These are phyloP conservation scores for Ustilago curta DNA, from an alignment of 1,284 basidiomycete genomes.

Conservation along the genomic window DNA sequence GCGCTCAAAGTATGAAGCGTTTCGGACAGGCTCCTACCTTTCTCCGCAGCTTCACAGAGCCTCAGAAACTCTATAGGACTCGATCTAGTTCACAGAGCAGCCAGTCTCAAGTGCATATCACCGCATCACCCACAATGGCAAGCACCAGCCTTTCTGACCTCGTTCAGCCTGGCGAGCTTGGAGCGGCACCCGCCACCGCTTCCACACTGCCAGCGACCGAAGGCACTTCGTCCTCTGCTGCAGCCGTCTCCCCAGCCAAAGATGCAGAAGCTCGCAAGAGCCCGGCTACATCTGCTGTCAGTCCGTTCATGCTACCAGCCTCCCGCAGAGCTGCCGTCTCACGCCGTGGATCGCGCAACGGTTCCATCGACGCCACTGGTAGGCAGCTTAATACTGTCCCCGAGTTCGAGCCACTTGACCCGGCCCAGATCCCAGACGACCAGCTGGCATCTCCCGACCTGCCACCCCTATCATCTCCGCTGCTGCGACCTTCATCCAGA, in stretches of 20 bases:
- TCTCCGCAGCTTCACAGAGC: conserved; percentile 39
- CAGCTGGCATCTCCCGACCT: conserved; percentile 41
- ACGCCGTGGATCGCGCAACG: conserved; percentile 31
- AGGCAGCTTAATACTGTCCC: conserved; percentile 48
- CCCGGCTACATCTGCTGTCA: conserved; percentile 23
- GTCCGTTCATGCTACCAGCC: conserved; percentile 30
- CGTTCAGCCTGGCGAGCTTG: not conserved
- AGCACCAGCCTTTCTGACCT: not conserved
- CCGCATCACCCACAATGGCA: conserved; percentile 3
- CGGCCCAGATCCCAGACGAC: conserved; percentile 41
- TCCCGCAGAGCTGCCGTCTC: conserved; percentile 24
- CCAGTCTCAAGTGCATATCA: not conserved
- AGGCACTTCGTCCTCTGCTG: not conserved
- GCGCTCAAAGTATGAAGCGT: conserved; percentile 10
- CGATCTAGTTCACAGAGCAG: conserved; percentile 16
- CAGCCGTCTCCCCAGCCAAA: not conserved
- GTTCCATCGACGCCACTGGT: conserved; percentile 31
- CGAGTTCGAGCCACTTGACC: conserved; percentile 39
- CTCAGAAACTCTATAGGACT: not conserved
- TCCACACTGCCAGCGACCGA: conserved; percentile 2
- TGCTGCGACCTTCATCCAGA: conserved; percentile 31
- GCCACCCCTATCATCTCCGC: conserved; percentile 39
- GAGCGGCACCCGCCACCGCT: conserved; percentile 1
- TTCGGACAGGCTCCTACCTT: conserved; percentile 22
- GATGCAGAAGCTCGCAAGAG: conserved; percentile 26